Base-by-base conservation (phyloP, 495 filamentous ascomycete species). In the Hyaloscypha variabilis region DNA sequence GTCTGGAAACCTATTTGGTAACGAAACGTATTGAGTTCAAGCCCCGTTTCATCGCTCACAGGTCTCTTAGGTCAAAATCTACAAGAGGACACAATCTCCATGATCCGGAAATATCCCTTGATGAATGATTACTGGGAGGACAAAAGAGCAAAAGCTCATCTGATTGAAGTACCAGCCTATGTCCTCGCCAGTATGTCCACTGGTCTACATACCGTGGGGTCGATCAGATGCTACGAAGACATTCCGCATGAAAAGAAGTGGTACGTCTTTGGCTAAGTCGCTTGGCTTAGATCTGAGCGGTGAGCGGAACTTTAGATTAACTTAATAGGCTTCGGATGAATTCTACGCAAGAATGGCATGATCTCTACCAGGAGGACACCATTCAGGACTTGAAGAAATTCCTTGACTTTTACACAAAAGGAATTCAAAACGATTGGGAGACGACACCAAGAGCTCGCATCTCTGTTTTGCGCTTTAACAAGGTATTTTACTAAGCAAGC, bases 401-500 rank as follows among this genome's bases (percentile, higher is more conserved):
- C 68, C 79, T 80, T 58, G 77, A 79, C 57, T 71, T 64, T 3
- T 82, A 77, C 46, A 62, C 78, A 26, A 76, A 75, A 31, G 76
- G 74, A 2, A 65, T 73, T 4, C 53, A 76, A 10, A 82, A 81
- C 55, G 77, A 68, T 25, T 82, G 78, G 78, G 78, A 80, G 36
- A 59, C 70, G 19, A 46, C n/a, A 3, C 77, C 79, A 2, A 6
- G 19, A 13, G 51, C 52, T 2, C 72, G 71, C 50, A 77, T 79
- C 0, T 77, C 77, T 8, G 68, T 70, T 69, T 66, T 74, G 39
- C 8, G 39, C 10, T 46, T 10, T 19, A 46, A 46, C 19, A 8
- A 46, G 39, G 39, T 46, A 46, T 46, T n/a, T n/a, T n/a, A n/a
- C n/a, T n/a, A n/a, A n/a, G n/a, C n/a, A n/a, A n/a, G n/a, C n/a